Evolutionary conservation across 1,284 basidiomycete species (phyloP).

Genomic region (Ceratobasidium sp.): DNA sequence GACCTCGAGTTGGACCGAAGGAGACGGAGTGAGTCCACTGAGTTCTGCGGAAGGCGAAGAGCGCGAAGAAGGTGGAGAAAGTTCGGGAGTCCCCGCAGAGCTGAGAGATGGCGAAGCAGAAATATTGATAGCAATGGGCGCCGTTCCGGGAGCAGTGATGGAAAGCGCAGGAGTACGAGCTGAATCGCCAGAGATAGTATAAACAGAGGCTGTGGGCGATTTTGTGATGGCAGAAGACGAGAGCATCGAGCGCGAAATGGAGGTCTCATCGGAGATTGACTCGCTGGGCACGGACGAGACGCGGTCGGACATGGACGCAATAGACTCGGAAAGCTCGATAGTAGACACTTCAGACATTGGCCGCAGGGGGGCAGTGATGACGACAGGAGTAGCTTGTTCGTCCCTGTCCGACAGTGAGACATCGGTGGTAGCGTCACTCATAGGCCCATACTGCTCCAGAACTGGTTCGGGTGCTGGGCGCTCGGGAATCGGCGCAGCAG

Average conservation of each 20-base stretch:
- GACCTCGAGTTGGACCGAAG: constrained; percentile 21
- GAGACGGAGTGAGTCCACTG: constrained; percentile 28
- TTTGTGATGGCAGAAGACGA: constrained; percentile 17
- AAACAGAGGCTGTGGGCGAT: background rate
- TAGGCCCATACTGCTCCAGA: constrained; percentile 31
- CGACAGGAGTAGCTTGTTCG: constrained; percentile 13
- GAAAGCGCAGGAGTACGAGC: background rate
- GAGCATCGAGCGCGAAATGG: constrained; percentile 25
- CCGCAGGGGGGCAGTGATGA: background rate
- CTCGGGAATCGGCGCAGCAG: background rate
- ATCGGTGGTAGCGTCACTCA: constrained; percentile 38
- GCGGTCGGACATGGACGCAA: constrained; percentile 30
- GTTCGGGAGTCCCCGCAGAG: constrained; percentile 15
- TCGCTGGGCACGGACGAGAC: background rate
- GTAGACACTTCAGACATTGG: constrained; percentile 16
- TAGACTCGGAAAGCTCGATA: constrained; percentile 19
- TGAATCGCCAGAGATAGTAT: constrained; percentile 15
- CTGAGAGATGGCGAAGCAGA: constrained; percentile 32
- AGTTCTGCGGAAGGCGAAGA: constrained; percentile 17
- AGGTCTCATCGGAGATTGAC: constrained; percentile 30
- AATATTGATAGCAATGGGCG: background rate
- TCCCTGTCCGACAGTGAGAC: constrained; percentile 5
- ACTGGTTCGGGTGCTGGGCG: constrained; percentile 1
- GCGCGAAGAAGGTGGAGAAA: constrained; percentile 7
- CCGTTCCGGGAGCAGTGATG: background rate